Conservation (phyloP, 139 green algal species). For the Volvox reticuliferus region DNA sequence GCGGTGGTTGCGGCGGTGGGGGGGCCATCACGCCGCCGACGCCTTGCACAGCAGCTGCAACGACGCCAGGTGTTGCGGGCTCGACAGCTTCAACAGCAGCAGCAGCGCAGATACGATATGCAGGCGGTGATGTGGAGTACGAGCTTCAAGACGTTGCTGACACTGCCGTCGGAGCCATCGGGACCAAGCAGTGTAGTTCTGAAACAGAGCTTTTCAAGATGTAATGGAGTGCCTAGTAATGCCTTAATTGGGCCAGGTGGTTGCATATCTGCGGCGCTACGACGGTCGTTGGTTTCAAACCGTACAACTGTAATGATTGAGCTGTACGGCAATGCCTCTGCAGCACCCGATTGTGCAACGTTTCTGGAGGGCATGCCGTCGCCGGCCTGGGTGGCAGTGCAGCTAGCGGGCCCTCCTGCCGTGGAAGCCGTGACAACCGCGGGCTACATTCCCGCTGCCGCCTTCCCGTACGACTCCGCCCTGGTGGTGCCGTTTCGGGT, state of each 20-base stretch:
- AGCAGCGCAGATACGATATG: neutral
- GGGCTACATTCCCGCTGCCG: neutral
- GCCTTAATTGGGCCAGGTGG: neutral
- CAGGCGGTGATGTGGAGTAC: neutral
- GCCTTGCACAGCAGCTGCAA: neutral
- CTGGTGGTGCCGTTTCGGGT: neutral
- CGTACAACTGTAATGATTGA: neutral
- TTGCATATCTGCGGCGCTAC: neutral
- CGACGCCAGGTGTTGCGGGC: neutral
- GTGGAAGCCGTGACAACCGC: neutral
- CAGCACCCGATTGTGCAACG: neutral
- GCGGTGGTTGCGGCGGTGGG: neutral
- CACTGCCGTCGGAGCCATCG: neutral
- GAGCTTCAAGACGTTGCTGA: neutral
- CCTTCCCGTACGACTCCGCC: neutral
- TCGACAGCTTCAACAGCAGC: neutral
- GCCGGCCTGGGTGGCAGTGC: neutral
- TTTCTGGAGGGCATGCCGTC: neutral
- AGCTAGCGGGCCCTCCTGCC: neutral
- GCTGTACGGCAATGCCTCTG: conserved; percentile 1
- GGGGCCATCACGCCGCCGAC: neutral
- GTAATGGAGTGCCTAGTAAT: neutral
- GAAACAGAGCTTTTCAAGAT: neutral
- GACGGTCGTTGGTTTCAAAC: neutral
- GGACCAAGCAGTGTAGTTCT: neutral